Base-by-base conservation (phyloP, 2,329 filamentous ascomycete species). In the Clarireedia paspali region DNA sequence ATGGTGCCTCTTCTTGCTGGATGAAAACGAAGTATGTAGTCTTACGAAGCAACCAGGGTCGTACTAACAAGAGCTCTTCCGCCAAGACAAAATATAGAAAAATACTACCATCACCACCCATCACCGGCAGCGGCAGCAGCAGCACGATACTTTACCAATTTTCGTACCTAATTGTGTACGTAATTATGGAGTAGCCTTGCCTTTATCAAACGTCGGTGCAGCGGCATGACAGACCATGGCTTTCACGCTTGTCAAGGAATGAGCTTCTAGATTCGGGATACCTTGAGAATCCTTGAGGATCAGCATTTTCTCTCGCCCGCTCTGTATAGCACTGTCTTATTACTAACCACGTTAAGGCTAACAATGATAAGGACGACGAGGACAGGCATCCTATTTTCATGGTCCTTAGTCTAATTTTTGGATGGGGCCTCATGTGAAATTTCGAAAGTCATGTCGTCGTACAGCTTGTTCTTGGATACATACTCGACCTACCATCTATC, bases 231-330 rank as follows among this genome's bases (percentile, higher is more conserved):
- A n/a, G 6, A 24, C 40, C 40, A 53, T 47, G 17, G 52, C 45
- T 54, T 42, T 34, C 50, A 53, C 34, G 50, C 50, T 47, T 30
- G 23, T 34, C 27, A 24, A 23, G n/a, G n/a, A 6, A 20, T 23
- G 20, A 45, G 40, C 27, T 46, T 36, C 50, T 54, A 54, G 44
- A 54, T 45, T 47, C 26, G 10, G 20, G 14, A 39, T 20, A 26
- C 40, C 27, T 53, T 17, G 52, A 40, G 48, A 45, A 54, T 54
- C 52, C 27, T 53, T 17, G 52, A 40, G 48, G 52, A 54, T 54
- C 52, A 49, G 40, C 52, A 34, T 49, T 23, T 48, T 23, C 24
- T 49, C 15, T 36, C 40, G n/a, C 52, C 52, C 45, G 40, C 52
- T 45, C 52, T 27, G 30, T 30, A 7, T 9, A 27, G 5, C 20